phyloP scores from a whole-genome alignment of 1,284 basidiomycete genomes.

The Schizophyllum commune region DNA sequence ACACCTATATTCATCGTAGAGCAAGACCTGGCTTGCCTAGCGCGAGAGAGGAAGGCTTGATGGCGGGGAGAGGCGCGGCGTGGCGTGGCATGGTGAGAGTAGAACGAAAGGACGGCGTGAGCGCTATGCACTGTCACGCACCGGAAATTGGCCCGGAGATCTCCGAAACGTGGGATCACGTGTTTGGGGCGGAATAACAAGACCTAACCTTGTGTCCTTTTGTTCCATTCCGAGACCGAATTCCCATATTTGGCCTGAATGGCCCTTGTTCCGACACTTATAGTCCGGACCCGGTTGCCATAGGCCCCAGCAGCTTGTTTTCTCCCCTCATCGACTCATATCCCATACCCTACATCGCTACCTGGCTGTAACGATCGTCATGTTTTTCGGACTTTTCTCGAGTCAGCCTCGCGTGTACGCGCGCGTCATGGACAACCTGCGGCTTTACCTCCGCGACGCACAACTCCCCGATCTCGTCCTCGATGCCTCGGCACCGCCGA shows the following conservation, averaged over 20 bases:
- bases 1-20: too few species aligned
- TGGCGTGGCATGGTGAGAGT: too few species aligned
- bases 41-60: too few species aligned
- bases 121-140: too few species aligned
- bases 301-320: not conserved
- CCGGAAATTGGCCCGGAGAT: too few species aligned
- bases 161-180: too few species aligned
- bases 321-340: not conserved
- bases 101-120: too few species aligned
- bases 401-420: slow-evolving; percentile 4
- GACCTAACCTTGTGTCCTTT: not conserved
- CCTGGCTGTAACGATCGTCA: not conserved
- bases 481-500: slow-evolving; percentile 22
- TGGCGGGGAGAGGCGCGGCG: too few species aligned
- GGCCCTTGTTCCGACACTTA: not conserved
- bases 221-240: not conserved
- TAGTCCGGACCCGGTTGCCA: not conserved
- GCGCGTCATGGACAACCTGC: slow-evolving; percentile 36
- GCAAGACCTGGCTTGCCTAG: too few species aligned
- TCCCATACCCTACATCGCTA: not conserved
- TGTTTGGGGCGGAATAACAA: too few species aligned
- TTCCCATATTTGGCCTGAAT: not conserved
- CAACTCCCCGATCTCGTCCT: slow-evolving; percentile 40
- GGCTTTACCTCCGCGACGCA: slow-evolving; percentile 37
- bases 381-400: not conserved